Percentiles rank a stretch among this genome's conserved stretches.
Conservation (phyloP, 805 yeast species). For the Starmerella cellae region DNA sequence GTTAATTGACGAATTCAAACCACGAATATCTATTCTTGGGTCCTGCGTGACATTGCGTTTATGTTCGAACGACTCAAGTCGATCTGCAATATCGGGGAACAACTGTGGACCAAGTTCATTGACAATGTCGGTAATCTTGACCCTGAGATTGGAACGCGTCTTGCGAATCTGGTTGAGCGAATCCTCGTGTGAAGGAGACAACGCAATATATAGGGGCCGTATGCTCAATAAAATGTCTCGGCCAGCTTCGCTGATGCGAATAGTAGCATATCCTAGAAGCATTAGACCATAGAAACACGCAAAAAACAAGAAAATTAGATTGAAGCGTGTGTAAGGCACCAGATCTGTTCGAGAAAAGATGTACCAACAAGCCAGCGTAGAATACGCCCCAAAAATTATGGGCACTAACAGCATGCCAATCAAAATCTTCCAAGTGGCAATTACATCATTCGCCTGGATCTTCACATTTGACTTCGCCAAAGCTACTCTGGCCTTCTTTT, state of each 20-base stretch:
- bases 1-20: constrained; percentile 14
- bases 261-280: constrained; percentile 70
- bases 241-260: constrained; percentile 85
- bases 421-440: constrained; percentile 94
- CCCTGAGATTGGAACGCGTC: constrained; percentile 48
- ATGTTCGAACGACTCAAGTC: constrained; percentile 17
- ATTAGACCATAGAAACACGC: constrained; percentile 16
- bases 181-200: constrained; percentile 28
- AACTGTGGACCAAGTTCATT: constrained; percentile 72
- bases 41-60: constrained; percentile 13
- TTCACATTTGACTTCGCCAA: constrained; percentile 79
- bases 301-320: constrained; percentile 2
- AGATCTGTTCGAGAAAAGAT: constrained; percentile 26
- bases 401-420: constrained; percentile 87
- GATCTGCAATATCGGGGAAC: constrained; percentile 61
- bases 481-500: constrained; percentile 60
- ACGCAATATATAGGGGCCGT: constrained; percentile 54
- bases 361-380: constrained; percentile 34
- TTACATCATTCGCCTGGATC: constrained; percentile 80
- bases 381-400: constrained; percentile 65
- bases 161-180: constrained; percentile 42
- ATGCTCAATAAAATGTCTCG: constrained; percentile 75
- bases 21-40: constrained; percentile 21
- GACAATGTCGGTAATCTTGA: constrained; percentile 64
- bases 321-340: constrained; percentile 19